These are phyloP conservation scores for Cryoendolithus antarcticus DNA, from an alignment of 2,329 filamentous ascomycete genomes.

Conservation along the genomic window DNA sequence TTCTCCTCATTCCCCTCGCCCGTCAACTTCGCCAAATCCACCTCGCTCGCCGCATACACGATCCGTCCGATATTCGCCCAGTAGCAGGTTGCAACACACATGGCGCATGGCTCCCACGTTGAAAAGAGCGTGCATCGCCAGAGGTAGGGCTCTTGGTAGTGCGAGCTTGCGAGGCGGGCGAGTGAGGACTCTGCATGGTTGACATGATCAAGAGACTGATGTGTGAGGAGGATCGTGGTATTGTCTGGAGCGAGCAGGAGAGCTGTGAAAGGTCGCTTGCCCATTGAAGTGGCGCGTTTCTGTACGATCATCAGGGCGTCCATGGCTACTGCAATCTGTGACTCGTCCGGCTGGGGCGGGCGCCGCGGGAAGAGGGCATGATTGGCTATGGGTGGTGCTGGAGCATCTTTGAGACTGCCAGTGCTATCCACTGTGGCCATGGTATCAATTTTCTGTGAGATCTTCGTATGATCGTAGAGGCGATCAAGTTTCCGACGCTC, in stretches of 20 bases:
- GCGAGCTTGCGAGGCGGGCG: constrained; percentile 36
- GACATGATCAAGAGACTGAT: constrained; percentile 40
- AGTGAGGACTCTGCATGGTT: constrained; percentile 41
- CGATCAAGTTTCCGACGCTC: too few relatives aligned
- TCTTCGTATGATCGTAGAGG: too few relatives aligned
- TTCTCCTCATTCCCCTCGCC: constrained; percentile 40
- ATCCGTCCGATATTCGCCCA: constrained; percentile 44
- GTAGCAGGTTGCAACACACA: constrained; percentile 38
- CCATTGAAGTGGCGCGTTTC: constrained; percentile 30
- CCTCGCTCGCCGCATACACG: constrained; percentile 39
- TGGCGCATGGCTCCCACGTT: constrained; percentile 45
- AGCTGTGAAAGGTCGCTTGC: constrained; percentile 39
- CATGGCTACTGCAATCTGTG: constrained; percentile 30
- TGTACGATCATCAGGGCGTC: constrained; percentile 31
- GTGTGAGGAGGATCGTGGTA: constrained; percentile 34
- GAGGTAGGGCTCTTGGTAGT: constrained; percentile 38
- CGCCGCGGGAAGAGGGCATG: constrained; percentile 22
- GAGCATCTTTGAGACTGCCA: too few relatives aligned
- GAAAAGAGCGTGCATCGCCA: constrained; percentile 39
- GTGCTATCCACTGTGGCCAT: too few relatives aligned
- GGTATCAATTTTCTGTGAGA: too few relatives aligned
- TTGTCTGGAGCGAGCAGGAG: constrained; percentile 39
- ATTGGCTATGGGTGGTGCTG: too few relatives aligned
- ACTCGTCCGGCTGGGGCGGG: constrained; percentile 22
- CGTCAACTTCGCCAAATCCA: constrained; percentile 33